Base-by-base conservation (phyloP, 257 asterid species). In the Solanum lycopersicoides region DNA sequence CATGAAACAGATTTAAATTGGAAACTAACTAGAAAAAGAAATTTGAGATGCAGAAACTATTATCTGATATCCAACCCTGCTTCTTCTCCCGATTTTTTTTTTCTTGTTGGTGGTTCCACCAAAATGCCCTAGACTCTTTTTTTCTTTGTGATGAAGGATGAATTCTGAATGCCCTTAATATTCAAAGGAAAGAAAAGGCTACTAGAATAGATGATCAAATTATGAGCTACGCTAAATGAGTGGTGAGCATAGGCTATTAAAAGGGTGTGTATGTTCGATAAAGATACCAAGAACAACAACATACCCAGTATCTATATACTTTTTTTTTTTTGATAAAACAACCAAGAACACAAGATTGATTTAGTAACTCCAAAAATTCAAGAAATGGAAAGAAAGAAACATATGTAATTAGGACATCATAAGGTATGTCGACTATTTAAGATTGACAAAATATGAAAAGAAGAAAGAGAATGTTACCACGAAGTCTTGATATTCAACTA, bases 401-500 rank as follows among this genome's bases (percentile, higher is more conserved):
- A 79, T 77, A 77, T 77, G 32, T 68, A 32, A 86, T 15, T 87
- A 86, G 86, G 88, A 71, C 72, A 45, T 47, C 85, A 47, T 47
- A 53, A 32, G 7, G 20, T 82, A 47, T 34, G 69, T 53, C 45
- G 12, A 32, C 85, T 82, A 82, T 32, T 59, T 37, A 77, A 32
- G 37, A 39, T 25, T 6, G 63, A 23, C 53, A 53, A 86, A 63
- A 86, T 39, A 75, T n/a, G 60, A 59, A 30, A 12, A 59, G 42
- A 21, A n/a, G 23, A 75, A 30, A 56, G 50, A 66, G 77, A 83
- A 76, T 47, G 72, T 91, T 94, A 97, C 99, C 98, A 95, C 93
- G 90, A 97, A 92, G 92, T 97, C 98, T 91, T 97, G 99, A 91
- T 92, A 95, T 88, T 97, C 96, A 88, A 94, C 93, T 86, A 97